phyloP scores from a whole-genome alignment of 192 early-diverging fungal genomes.

The Coemansia sp. region DNA sequence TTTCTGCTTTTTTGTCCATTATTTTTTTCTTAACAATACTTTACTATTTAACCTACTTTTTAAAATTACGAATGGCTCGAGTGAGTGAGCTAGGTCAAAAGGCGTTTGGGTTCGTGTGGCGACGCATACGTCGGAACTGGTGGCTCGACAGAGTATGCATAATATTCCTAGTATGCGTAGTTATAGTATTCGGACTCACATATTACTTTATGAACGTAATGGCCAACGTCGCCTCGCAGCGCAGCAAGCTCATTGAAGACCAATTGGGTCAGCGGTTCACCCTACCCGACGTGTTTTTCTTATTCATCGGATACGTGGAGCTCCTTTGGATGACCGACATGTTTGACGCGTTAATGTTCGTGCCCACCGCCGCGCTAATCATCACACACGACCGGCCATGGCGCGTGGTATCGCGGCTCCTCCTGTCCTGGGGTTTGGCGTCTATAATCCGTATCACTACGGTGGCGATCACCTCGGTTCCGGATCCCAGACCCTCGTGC shows the following conservation, averaged over 20 bases:
- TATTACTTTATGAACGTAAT: slow-evolving; percentile 65
- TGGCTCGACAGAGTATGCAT: slow-evolving; percentile 53
- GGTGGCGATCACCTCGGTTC: slow-evolving; percentile 67
- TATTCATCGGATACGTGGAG: slow-evolving; percentile 57
- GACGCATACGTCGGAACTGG: slow-evolving; percentile 52
- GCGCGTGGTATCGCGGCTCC: slow-evolving; percentile 58
- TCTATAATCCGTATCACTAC: slow-evolving; percentile 63
- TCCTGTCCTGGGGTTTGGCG: slow-evolving; percentile 58
- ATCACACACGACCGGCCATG: slow-evolving; percentile 58
- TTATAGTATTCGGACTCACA: slow-evolving; percentile 39
- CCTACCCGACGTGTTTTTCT: slow-evolving; percentile 61
- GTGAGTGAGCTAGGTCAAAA: slow-evolving; percentile 13
- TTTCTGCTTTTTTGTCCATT: neutral
- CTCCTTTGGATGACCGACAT: slow-evolving; percentile 64
- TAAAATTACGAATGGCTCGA: slow-evolving; percentile 4
- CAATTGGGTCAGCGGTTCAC: slow-evolving; percentile 36
- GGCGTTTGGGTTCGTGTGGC: slow-evolving; percentile 11
- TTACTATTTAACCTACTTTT: neutral
- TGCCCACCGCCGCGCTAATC: slow-evolving; percentile 57
- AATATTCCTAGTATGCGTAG: slow-evolving; percentile 28
- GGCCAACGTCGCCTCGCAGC: slow-evolving; percentile 65
- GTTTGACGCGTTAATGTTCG: slow-evolving; percentile 60
- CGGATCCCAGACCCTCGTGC: slow-evolving; percentile 63
- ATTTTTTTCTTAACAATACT: neutral
- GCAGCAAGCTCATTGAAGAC: slow-evolving; percentile 52